These are phyloP conservation scores for Lasiodiplodia hormozganensis DNA, from an alignment of 2,329 filamentous ascomycete genomes.

Conservation along the genomic window DNA sequence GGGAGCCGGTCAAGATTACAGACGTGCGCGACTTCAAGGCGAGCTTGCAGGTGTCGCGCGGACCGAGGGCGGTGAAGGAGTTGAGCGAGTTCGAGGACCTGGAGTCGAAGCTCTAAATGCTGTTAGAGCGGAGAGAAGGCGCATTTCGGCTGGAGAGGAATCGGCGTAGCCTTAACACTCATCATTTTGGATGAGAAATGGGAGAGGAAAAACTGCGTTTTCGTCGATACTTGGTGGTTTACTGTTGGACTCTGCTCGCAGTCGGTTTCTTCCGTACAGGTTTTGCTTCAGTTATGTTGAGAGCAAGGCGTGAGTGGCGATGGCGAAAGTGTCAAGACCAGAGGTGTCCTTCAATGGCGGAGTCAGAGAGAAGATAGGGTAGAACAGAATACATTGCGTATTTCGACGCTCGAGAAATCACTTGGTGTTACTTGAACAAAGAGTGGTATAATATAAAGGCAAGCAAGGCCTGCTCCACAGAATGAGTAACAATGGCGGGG, in stretches of 20 bases:
- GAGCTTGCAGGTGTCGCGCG: constrained; percentile 72
- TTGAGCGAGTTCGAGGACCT: constrained; percentile 85
- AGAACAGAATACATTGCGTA: background rate
- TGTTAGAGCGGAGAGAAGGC: background rate
- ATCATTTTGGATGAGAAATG: background rate
- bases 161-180: background rate
- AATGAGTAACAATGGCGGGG: background rate
- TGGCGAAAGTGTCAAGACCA: background rate
- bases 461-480: background rate
- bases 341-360: background rate
- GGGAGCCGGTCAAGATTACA: constrained; percentile 67
- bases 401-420: background rate
- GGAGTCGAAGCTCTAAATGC: constrained; percentile 75
- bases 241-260: background rate
- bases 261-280: background rate
- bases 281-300: background rate
- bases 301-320: background rate
- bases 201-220: background rate
- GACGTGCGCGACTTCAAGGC: constrained; percentile 85
- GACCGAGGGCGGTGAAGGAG: constrained; percentile 75
- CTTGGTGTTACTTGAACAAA: no score
- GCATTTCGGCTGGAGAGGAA: background rate
- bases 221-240: background rate
- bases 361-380: background rate
- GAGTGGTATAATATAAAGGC: background rate